Base-by-base conservation (phyloP, 768 basidiomycete genomes). In the Calvatia gigantea region DNA sequence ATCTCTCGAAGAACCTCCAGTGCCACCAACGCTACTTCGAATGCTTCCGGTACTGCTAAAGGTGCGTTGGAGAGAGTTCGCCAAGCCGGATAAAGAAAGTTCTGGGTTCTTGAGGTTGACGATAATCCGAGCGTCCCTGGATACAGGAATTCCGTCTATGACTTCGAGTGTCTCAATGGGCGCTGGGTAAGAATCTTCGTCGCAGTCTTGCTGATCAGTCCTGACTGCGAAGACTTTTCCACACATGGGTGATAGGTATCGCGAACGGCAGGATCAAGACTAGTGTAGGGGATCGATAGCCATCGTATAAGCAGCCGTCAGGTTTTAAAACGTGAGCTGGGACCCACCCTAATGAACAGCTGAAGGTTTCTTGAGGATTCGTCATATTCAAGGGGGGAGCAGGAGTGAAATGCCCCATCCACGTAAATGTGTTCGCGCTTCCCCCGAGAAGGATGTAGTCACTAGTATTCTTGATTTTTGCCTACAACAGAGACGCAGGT, bases 371-470 rank as follows among this genome's bases (percentile, higher is more conserved):
- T 33, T 69, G 63, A 0, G 76, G 73, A 31, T 70, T 70, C 8
- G 73, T 73, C 0, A 58, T 48, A 2, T 71, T 69, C 6, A 78
- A 55, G n/a, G 48, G 46, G 1, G 72, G 70, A 7, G 67, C 62
- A 17, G 74, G 69, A 6, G 72, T 74, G n/a, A 61, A 75, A 76
- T 55, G 70, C 73, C 6, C 75, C 74, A 51, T 77, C 72, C 2
- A 77, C 71, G 52, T 73, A 75, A 27, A 76, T 65, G n/a, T n/a
- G 47, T 67, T 75, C 0, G 71, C 72, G 1, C 51, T 59, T 0
- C 76, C 76, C 2, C 54, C 58, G 12, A 76, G 60, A 6, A 77
- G 61, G 1, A 72, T 68, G 45, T 70, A 75, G 33, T 75, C 70
- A 0, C 74, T 75, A 1, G 67, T 64, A 55, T 77, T 77, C 49